Evolutionary conservation across 2,329 filamentous ascomycete species (phyloP).

Genomic region (Cytospora piceicola): DNA sequence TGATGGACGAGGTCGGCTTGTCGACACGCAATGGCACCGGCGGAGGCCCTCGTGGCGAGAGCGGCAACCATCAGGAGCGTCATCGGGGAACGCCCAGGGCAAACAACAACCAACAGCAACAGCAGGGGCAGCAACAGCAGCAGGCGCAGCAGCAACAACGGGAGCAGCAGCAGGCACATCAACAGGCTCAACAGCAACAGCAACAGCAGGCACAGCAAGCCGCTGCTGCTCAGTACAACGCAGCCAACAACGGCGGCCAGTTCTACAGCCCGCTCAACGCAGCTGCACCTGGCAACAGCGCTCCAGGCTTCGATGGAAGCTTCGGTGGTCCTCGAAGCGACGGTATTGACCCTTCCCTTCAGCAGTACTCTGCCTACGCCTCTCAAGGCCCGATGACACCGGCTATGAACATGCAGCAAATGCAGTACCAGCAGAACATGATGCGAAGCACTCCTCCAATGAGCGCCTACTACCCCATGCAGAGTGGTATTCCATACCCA

Average conservation of each 20-base stretch:
- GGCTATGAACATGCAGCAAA: conserved; percentile 54
- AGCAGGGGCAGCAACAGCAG: conserved; percentile 36
- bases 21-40: conserved; percentile 63
- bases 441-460: conserved; percentile 59
- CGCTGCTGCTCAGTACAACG: conserved; percentile 41
- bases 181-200: conserved; percentile 24
- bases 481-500: conserved; percentile 58
- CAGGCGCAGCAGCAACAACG: conserved; percentile 34
- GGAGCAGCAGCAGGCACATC: conserved; percentile 32
- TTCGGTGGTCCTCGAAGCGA: conserved; percentile 59
- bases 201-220: conserved; percentile 36
- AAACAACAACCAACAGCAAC: conserved; percentile 46
- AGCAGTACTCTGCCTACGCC: conserved; percentile 52
- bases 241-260: conserved; percentile 48
- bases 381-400: conserved; percentile 55
- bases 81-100: conserved; percentile 62
- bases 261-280: conserved; percentile 58
- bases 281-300: conserved; percentile 38
- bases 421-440: conserved; percentile 64
- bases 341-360: conserved; percentile 53
- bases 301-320: conserved; percentile 53
- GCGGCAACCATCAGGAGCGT: conserved; percentile 52
- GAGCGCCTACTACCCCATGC: conserved; percentile 63
- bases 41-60: conserved; percentile 50
- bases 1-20: conserved; percentile 98